Evolutionary conservation across 345 rosid species (phyloP), one percentile per base, ranked within the genome.

Genomic region (Combretum micranthum): DNA sequence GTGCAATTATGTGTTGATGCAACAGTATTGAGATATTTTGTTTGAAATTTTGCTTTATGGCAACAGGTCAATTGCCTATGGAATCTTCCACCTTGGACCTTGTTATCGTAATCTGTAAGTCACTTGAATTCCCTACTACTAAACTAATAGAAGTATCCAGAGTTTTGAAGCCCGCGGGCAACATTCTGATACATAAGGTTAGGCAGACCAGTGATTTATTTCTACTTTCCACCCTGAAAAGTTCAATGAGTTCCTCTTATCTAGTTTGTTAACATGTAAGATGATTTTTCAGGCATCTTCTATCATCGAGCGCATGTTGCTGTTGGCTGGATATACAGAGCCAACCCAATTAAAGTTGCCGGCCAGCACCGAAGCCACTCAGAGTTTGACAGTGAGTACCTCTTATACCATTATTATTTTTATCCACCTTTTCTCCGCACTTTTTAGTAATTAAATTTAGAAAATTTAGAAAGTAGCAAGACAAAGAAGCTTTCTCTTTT

Each of bases 151-250:
- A 89, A 62, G 62, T 87, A 37, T 75, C 75, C 44, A 79, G 95
- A 70, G 73, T 79, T 48, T 54, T 87, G 65, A 83, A 78, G 75
- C 99, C 96, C 49, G 87, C 87, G 57, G 92, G 96, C 53, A 64
- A 60, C 46, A 49, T 85, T 62, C 59, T 82, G 47, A 69, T 89
- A 52, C 69, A 64, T 69, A 64, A 58, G 67, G 64, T 32, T 32
- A 32, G 39, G 39, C 39, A 32, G 39, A 32, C 10, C 39, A 7
- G 39, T 32, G 39, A n/a, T 32, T 4, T 42, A 45, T 18, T 42
- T 42, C 50, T 42, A 2, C 39, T 45, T 47, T 53, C 20, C 48
- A 6, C 0, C 32, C 45, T 32, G 9, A 32, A 32, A 32, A 32
- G n/a, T 32, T 43, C 48, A 46, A 32, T 49, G 52, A 53, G 53